Evolutionary conservation across 2,329 filamentous ascomycete species (phyloP).

Genomic region (Hymenoscyphus albidus): DNA sequence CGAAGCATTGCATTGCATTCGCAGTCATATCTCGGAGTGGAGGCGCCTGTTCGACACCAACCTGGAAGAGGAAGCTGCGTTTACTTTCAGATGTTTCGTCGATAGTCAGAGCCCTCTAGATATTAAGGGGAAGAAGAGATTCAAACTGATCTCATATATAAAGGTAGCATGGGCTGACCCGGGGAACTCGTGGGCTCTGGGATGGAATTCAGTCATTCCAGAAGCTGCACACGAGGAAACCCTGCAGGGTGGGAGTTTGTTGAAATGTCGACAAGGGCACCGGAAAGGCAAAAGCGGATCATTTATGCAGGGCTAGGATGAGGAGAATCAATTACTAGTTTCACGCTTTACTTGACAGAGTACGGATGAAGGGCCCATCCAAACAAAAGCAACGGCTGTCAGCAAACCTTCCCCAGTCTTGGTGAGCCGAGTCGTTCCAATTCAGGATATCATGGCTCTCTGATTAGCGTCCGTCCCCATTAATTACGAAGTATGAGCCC

Average conservation of each 20-base stretch:
- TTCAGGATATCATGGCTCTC: not conserved
- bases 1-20: not conserved
- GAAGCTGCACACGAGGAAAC: conserved; percentile 20
- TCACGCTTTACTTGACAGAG: conserved; percentile 9
- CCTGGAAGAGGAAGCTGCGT: not conserved
- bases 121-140: conserved; percentile 3
- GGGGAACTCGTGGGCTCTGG: conserved; percentile 27
- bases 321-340: conserved; percentile 14
- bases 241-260: conserved; percentile 20
- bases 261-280: conserved; percentile 18
- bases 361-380: conserved; percentile 15
- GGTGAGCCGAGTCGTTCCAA: not conserved
- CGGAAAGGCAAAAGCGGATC: conserved; percentile 13
- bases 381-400: conserved; percentile 16
- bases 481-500: conserved; percentile 3
- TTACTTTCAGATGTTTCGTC: conserved; percentile 4
- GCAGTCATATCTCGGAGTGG: not conserved
- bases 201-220: conserved; percentile 22
- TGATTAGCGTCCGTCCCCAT: not conserved
- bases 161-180: conserved; percentile 13
- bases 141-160: not conserved
- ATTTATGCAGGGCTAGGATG: conserved; percentile 21
- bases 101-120: conserved; percentile 1
- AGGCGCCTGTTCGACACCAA: not conserved
- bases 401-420: conserved; percentile 5